Conservation (phyloP, 257 asterid genomes). For the Ilex aquifolium region DNA sequence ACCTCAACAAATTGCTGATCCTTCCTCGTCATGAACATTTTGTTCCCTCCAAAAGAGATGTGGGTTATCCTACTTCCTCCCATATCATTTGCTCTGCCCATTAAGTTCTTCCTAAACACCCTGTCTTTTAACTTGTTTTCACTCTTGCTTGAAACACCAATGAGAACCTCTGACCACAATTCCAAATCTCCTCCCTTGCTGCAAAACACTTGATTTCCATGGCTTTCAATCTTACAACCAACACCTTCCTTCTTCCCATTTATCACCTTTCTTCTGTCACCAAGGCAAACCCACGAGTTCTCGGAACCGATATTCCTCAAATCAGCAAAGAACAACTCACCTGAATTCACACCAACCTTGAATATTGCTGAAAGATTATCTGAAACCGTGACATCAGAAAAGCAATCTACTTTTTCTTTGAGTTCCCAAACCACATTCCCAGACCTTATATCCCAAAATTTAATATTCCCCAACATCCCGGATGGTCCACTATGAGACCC, state of each 20-base stretch:
- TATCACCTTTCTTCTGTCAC: constrained; percentile 46
- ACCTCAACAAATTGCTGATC: constrained; percentile 74
- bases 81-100: constrained; percentile 70
- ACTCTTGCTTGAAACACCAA: constrained; percentile 23
- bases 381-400: constrained; percentile 68
- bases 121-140: constrained; percentile 26
- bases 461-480: constrained; percentile 73
- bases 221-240: constrained; percentile 63
- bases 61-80: constrained; percentile 52
- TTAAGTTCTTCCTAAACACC: constrained; percentile 62
- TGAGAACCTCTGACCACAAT: constrained; percentile 74
- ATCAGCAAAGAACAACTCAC: constrained; percentile 67
- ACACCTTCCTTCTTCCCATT: constrained; percentile 82
- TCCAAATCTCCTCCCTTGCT: constrained; percentile 69
- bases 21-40: constrained; percentile 72
- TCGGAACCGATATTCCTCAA: constrained; percentile 53
- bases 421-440: constrained; percentile 66
- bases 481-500: constrained; percentile 93
- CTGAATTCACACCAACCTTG: constrained; percentile 81
- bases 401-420: constrained; percentile 75
- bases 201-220: constrained; percentile 83
- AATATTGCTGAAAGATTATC: constrained; percentile 43
- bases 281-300: constrained; percentile 63
- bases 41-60: constrained; percentile 73
- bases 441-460: constrained; percentile 79